Base-by-base conservation (phyloP, 257 asterid genomes). In the Jacaranda copaia region DNA sequence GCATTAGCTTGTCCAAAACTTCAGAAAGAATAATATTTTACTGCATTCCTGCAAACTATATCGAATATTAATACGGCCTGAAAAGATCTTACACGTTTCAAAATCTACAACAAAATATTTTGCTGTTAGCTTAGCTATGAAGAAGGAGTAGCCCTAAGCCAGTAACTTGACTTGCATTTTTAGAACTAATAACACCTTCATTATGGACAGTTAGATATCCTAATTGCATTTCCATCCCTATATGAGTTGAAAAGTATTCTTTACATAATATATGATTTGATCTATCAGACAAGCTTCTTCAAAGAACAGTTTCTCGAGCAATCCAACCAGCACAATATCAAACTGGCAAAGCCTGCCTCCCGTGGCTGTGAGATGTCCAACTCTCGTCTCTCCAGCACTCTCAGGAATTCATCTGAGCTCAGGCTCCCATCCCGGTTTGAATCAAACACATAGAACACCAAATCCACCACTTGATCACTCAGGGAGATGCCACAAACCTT, bases 401-500 rank as follows among this genome's bases (percentile, higher is more conserved):
- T 82, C 75, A 92, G 45, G 81, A 95, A 92, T 88, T 95, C 99
- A 14, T 89, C 91, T 11, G 92, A 70, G 83, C 99, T 91, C 19
- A 95, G 83, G 80, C 66, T 86, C 67, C 97, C 99, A 75, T 95
- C 99, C 8, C 61, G 81, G 65, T 95, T 87, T 19, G 84, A 72
- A 78, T 94, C 99, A 46, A 94, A 94, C 80, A 87, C 81, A 72
- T 85, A 88, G 76, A 86, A 92, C 20, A 95, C 87, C 85, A 93
- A 18, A 66, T 95, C 90, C 32, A 95, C 83, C 82, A 95, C 88
- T 11, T 88, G 84, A 32, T 91, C 87, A 0, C 87, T 82, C 64
- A 95, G 92, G n/a, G 89, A 72, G 78, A 92, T 84, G 48, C 89
- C 95, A 72, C 99, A 94, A 16, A 94, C 98, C 98, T 94, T 72